Base-by-base conservation (phyloP, 768 basidiomycete species). In the Erythrobasidium yunnanense region DNA sequence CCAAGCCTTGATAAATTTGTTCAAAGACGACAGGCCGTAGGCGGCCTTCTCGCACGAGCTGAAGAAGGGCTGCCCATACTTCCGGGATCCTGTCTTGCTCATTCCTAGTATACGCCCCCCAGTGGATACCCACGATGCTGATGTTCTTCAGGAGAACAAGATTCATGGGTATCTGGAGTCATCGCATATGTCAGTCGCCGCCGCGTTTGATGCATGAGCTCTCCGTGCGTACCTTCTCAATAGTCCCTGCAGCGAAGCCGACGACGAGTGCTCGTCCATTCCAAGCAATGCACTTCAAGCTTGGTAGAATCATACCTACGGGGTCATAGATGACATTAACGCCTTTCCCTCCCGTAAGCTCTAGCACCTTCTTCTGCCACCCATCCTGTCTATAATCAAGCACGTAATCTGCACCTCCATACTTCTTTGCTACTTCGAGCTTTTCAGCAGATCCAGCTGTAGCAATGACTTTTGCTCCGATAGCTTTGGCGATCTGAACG, bases 381-480 rank as follows among this genome's bases (percentile, higher is more conserved):
- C 84, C 58, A 76, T 70, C 79, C 82, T 49, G 83, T 17, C 30
- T 50, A 74, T 99, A 99, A 74, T 96, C 82, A 8, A 99, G 78
- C 3, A 79, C 81, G 71, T 84, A 80, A 74, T 99, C 91, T 0
- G 90, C 95, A 6, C 87, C 87, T 11, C 88, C 91, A 56, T 82
- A 78, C 23, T 79, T 79, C 70, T 82, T 85, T 53, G 85, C 86
- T 35, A 96, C 80, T 27, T 87, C 83, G 5, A 93, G 79, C 76
- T 99, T 99, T 45, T 80, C 77, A 30, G 79, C 79, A 17, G 88
- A 87, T 27, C 88, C 83, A 22, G 88, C 90, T 0, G 91, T 92
- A 0, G 90, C 95, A 70, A 99, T 96, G 22, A 99, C 95, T 71
- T 83, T 89, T 38, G 88, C 92, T 25, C 91, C 93, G 51, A 95